Conservation (phyloP, 148 eudicot species). For the Oxyria digyna region DNA sequence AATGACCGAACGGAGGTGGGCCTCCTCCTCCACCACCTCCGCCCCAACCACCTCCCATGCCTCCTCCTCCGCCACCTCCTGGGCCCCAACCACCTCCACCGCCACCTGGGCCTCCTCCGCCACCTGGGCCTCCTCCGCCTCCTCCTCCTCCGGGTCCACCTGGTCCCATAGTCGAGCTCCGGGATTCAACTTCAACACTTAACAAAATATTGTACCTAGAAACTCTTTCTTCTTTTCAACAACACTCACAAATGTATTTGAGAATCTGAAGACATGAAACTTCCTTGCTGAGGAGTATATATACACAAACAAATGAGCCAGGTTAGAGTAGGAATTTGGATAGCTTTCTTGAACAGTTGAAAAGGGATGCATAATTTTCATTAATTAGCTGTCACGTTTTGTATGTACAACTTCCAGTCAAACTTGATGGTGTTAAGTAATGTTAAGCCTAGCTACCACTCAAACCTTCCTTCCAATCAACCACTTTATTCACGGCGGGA, state of each 20-base stretch:
- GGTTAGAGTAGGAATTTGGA: too few relatives aligned
- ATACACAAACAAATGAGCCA: too few relatives aligned
- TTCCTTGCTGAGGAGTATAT: too few relatives aligned
- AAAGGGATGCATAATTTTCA: background rate
- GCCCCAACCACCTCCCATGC: too few relatives aligned
- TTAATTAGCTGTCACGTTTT: background rate
- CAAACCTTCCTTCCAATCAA: background rate
- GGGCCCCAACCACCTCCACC: background rate
- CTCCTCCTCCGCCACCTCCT: too few relatives aligned
- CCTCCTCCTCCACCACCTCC: background rate
- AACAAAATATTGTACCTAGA: too few relatives aligned
- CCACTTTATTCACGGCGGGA: too few relatives aligned
- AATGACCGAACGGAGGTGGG: constrained; percentile 25
- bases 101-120: background rate
- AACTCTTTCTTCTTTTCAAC: too few relatives aligned
- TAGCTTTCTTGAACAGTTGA: background rate
- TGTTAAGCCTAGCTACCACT: background rate
- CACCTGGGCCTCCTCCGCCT: too few relatives aligned
- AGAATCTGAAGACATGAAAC: too few relatives aligned
- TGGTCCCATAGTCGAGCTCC: constrained; percentile 1
- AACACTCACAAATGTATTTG: too few relatives aligned
- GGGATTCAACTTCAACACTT: background rate
- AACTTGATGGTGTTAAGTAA: background rate
- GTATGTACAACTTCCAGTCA: background rate
- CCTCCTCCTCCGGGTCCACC: background rate